phyloP scores from a whole-genome alignment of 2,329 filamentous ascomycete species.

The Cryoendolithus antarcticus region DNA sequence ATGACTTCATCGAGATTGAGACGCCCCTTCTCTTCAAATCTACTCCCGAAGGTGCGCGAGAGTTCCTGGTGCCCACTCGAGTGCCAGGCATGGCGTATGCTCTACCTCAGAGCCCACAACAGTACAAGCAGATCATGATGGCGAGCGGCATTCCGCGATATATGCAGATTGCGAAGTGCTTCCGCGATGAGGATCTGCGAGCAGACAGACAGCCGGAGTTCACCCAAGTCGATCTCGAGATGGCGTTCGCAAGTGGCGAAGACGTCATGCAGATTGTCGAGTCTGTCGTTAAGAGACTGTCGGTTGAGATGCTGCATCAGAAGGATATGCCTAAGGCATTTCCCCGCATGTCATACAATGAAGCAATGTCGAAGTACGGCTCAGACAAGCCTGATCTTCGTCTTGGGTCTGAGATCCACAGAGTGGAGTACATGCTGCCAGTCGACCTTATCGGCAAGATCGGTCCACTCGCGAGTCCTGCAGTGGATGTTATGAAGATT shows the following conservation, averaged over 20 bases:
- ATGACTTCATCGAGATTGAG: conserved; percentile 66
- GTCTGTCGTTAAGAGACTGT: conserved; percentile 42
- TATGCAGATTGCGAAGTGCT: conserved; percentile 88
- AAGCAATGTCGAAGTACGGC: conserved; percentile 70
- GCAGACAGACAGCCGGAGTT: conserved; percentile 95
- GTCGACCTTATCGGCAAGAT: conserved; percentile 62
- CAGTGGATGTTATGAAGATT: conserved; percentile 65
- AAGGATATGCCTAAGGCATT: conserved; percentile 38
- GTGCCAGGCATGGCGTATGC: conserved; percentile 69
- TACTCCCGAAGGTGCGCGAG: conserved; percentile 85
- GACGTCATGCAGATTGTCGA: conserved; percentile 55
- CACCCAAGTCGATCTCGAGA: conserved; percentile 89
- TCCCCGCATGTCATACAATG: conserved; percentile 53
- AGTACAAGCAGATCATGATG: conserved; percentile 98
- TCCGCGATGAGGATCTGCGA: conserved; percentile 85
- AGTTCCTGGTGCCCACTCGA: conserved; percentile 86
- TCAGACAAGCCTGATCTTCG: conserved; percentile 88
- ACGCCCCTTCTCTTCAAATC: conserved; percentile 95
- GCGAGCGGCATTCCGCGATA: conserved; percentile 72
- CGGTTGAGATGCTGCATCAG: conserved; percentile 36
- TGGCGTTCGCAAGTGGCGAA: conserved; percentile 66
- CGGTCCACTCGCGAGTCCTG: conserved; percentile 52
- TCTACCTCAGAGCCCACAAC: conserved; percentile 88
- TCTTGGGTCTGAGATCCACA: conserved; percentile 52
- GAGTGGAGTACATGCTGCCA: conserved; percentile 51